Percentiles rank a stretch among this genome's conserved stretches.
These are phyloP conservation scores for Xylaria longipes DNA, from an alignment of 495 filamentous ascomycete genomes.

Conservation along the genomic window DNA sequence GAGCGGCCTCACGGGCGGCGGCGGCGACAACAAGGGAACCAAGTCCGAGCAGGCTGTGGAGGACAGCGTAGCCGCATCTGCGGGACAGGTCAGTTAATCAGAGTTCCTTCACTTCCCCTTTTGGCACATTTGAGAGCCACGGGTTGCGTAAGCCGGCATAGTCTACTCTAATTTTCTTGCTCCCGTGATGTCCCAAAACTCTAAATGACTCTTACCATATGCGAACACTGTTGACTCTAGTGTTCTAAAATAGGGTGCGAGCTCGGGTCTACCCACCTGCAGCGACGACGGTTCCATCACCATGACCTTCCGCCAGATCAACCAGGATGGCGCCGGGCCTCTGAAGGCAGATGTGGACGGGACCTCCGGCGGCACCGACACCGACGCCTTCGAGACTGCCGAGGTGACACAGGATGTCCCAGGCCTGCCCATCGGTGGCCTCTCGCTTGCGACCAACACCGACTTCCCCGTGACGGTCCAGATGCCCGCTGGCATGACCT, in stretches of 20 bases:
- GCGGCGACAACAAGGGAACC: slow-evolving; percentile 37
- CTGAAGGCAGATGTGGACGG: slow-evolving; percentile 56
- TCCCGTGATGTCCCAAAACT: background rate
- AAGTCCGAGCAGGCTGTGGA: slow-evolving; percentile 48
- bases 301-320: slow-evolving; percentile 63
- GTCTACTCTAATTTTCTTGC: background rate
- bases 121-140: background rate
- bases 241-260: slow-evolving; percentile 37
- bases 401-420: slow-evolving; percentile 65
- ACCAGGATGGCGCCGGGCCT: slow-evolving; percentile 60
- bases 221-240: background rate
- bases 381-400: slow-evolving; percentile 59
- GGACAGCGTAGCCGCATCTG: slow-evolving; percentile 49
- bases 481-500: slow-evolving; percentile 68
- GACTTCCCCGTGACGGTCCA: slow-evolving; percentile 63
- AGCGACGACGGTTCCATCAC: slow-evolving; percentile 60
- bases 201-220: background rate
- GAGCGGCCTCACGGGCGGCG: slow-evolving; percentile 29
- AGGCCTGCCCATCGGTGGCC: slow-evolving; percentile 55
- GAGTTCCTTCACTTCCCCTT: background rate
- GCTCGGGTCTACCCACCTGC: slow-evolving; percentile 57
- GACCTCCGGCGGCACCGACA: slow-evolving; percentile 62
- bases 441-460: slow-evolving; percentile 55
- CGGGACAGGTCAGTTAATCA: slow-evolving; percentile 36
- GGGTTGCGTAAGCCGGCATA: background rate